phyloP scores from a whole-genome alignment of 1,284 basidiomycete genomes.

The Sanguinoderma infundibulare region DNA sequence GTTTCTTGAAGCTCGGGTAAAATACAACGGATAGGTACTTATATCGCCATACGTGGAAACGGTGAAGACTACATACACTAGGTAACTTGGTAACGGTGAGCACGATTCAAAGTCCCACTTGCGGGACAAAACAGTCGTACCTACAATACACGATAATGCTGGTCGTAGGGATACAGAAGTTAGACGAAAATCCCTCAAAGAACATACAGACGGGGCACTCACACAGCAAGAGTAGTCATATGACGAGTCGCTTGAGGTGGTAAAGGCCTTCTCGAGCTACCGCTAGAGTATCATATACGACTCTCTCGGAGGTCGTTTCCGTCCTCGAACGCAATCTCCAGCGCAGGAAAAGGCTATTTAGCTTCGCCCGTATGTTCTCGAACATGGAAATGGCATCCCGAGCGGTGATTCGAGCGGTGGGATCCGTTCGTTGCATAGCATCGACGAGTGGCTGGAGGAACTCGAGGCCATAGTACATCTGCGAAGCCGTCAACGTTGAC shows the following conservation, averaged over 20 bases:
- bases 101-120: too few relatives aligned
- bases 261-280: conserved; percentile 23
- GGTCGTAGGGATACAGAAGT: too few relatives aligned
- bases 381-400: background rate
- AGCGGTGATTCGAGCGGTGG: background rate
- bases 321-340: conserved; percentile 4
- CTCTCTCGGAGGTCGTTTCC: conserved; percentile 16
- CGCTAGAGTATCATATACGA: conserved; percentile 22
- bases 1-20: too few relatives aligned
- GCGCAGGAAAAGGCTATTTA: background rate
- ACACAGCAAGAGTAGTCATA: background rate
- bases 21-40: too few relatives aligned
- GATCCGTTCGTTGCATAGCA: background rate
- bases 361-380: background rate
- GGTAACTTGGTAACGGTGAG: too few relatives aligned
- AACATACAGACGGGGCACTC: background rate
- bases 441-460: conserved; percentile 10
- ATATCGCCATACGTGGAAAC: too few relatives aligned
- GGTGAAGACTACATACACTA: too few relatives aligned
- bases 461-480: conserved; percentile 15
- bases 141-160: too few relatives aligned
- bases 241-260: conserved; percentile 12
- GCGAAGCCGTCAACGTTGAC: background rate
- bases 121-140: too few relatives aligned
- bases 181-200: background rate